Conservation (phyloP, 192 early-diverging fungal genomes). For the Coemansia sp. region DNA sequence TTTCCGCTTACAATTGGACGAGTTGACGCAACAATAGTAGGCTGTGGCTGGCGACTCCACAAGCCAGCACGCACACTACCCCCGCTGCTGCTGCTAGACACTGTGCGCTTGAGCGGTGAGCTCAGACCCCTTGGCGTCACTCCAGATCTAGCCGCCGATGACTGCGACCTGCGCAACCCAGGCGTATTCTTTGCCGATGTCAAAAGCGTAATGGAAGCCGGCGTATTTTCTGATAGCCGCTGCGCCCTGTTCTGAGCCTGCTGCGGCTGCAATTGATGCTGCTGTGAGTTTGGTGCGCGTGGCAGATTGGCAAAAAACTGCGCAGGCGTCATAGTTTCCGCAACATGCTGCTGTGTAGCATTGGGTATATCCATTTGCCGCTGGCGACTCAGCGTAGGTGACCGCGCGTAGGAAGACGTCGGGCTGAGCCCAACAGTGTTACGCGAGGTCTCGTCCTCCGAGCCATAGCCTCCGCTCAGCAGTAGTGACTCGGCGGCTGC, state of each 20-base stretch:
- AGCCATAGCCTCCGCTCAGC: conserved; percentile 11
- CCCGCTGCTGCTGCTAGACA: conserved; percentile 23
- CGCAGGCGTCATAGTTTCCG: conserved; percentile 1
- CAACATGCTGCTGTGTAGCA: not conserved
- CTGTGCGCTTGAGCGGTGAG: conserved; percentile 35
- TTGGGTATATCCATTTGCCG: not conserved
- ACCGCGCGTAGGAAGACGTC: conserved; percentile 10
- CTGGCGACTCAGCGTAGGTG: conserved; percentile 18
- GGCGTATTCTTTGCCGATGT: too few relatives aligned
- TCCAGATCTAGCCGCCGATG: too few relatives aligned
- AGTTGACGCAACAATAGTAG: too few relatives aligned
- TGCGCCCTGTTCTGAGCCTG: not conserved
- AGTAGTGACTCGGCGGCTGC: not conserved
- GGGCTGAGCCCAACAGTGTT: conserved; percentile 17
- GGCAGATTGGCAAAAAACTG: conserved; percentile 13
- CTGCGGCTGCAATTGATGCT: too few relatives aligned
- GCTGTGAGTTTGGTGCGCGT: conserved; percentile 1
- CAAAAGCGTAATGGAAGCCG: too few relatives aligned
- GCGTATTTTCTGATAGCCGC: too few relatives aligned
- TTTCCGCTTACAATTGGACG: too few relatives aligned
- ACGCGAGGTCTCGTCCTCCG: conserved; percentile 27
- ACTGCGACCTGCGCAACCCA: too few relatives aligned
- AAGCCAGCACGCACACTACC: too few relatives aligned
- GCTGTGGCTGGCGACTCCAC: too few relatives aligned
- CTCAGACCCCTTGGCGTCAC: conserved; percentile 6